phyloP scores from a whole-genome alignment of 805 yeast species.

The Monosporozyma yasuniensis region DNA sequence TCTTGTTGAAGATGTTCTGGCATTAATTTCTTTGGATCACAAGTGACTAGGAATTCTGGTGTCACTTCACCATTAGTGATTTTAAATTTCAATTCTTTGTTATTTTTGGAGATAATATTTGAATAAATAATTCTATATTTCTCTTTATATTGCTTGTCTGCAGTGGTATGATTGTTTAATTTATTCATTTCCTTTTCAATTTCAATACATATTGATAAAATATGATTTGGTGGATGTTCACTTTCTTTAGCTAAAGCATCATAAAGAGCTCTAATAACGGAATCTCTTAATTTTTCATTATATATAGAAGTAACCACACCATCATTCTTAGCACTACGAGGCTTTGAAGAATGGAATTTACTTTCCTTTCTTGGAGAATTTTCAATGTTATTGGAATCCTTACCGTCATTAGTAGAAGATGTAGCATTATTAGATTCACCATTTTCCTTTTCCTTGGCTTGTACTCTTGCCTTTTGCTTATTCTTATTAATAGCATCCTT shows the following conservation, averaged over 20 bases:
- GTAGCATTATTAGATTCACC: conserved; percentile 1
- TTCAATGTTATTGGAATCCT: not conserved
- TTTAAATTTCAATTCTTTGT: conserved; percentile 70
- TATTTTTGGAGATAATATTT: conserved; percentile 81
- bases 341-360: conserved; percentile 41
- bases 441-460: not conserved
- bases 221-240: conserved; percentile 46
- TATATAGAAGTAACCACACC: conserved; percentile 64
- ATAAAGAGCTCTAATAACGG: conserved; percentile 74
- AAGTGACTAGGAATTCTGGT: conserved; percentile 57
- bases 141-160: conserved; percentile 53
- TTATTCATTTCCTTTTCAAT: conserved; percentile 68
- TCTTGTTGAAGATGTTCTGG: conserved; percentile 84
- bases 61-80: conserved; percentile 58
- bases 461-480: conserved; percentile 28
- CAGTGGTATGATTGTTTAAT: conserved; percentile 47
- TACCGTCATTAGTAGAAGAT: not conserved
- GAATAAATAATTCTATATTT: conserved; percentile 80
- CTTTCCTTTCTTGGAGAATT: conserved; percentile 19
- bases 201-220: conserved; percentile 54
- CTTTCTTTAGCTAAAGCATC: conserved; percentile 84
- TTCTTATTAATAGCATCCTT: conserved; percentile 75
- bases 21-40: conserved; percentile 94
- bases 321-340: conserved; percentile 75
- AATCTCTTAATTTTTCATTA: conserved; percentile 73